Evolutionary conservation across 331 rosid genomes (phyloP), one percentile per base, ranked within the genome.

Genomic region (Erythrophleum ivorense): DNA sequence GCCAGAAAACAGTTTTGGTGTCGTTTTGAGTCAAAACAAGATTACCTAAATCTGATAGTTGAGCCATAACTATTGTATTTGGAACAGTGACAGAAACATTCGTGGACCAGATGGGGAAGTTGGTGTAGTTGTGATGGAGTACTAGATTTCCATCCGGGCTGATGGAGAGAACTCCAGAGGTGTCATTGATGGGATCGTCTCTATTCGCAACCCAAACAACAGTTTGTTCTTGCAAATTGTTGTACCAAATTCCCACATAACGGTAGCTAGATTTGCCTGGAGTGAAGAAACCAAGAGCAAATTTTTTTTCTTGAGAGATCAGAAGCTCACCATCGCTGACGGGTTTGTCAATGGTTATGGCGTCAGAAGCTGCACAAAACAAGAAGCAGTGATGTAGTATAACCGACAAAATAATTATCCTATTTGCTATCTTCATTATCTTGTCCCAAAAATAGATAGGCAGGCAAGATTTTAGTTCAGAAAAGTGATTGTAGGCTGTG

Each of bases 171-270:
- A 87, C 11, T 0, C 87, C 85, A 4, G 88, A 79, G 3, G 85
- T 72, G 41, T 82, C 87, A 4, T 82, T 75, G 52, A 89, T 75
- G 3, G 92, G 98, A 31, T 2, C 50, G 43, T 90, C 78, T 85
- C 92, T 86, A 63, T 94, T 94, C 46, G 94, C 95, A 24, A 91
- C 92, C 94, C 95, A 91, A 16, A 89, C 80, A 24, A 86, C 71
- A 8, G 80, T 86, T 57, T 79, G 70, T 2, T 70, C 38, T 5
- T 85, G 70, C 43, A 87, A 29, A 24, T 78, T 50, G 15, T 62
- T 4, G 85, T 75, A 91, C 97, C 95, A 90, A 29, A 94, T 88
- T 78, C 98, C 98, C 0, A 91, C 82, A 15, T 90, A 91, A 14
- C 92, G 89, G 19, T 71, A 65, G 53, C 41, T 69, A 2, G 92